A percentile compares a stretch with the other conserved stretches of the same genome.
Evolutionary conservation across 192 early-diverging fungal genomes (phyloP).

Genomic region (Umbelopsis vinacea): DNA sequence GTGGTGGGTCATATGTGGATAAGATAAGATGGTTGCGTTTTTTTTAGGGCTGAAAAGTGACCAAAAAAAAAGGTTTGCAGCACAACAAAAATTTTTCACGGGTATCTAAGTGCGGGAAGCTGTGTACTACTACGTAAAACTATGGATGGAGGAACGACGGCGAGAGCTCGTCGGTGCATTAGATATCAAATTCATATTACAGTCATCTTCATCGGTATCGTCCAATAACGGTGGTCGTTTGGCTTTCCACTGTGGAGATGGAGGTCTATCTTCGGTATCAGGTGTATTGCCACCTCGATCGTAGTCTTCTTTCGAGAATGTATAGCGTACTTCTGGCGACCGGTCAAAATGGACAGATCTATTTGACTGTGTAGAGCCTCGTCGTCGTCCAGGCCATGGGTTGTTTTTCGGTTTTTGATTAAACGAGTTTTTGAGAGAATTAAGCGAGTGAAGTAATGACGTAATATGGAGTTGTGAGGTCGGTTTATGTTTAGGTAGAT

Average conservation of each 20-base stretch:
- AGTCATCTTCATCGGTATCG: slow-evolving; percentile 19
- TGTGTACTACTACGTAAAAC: neutral
- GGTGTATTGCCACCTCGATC: slow-evolving; percentile 1
- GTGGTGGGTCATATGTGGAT: no score
- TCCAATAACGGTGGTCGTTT: slow-evolving; percentile 2
- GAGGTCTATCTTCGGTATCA: neutral
- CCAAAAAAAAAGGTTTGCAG: no score
- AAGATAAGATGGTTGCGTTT: no score
- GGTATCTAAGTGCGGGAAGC: no score
- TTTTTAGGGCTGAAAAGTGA: no score
- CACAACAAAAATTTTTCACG: no score
- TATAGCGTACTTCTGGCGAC: slow-evolving; percentile 1
- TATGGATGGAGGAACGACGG: slow-evolving; percentile 4
- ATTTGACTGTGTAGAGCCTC: slow-evolving; percentile 8
- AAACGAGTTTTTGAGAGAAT: neutral
- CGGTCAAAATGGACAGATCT: slow-evolving; percentile 14
- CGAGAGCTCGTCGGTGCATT: neutral
- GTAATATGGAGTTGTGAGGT: slow-evolving; percentile 1
- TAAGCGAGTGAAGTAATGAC: slow-evolving; percentile 14
- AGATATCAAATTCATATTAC: slow-evolving; percentile 13
- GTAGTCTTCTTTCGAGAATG: slow-evolving; percentile 7
- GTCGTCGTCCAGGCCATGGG: neutral
- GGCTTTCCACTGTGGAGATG: neutral
- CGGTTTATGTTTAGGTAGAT: neutral
- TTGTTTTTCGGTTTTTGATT: neutral